Percentiles rank a stretch among this genome's conserved stretches.
Evolutionary conservation across 306 rosid species (phyloP).

Genomic region (Datisca glomerata): DNA sequence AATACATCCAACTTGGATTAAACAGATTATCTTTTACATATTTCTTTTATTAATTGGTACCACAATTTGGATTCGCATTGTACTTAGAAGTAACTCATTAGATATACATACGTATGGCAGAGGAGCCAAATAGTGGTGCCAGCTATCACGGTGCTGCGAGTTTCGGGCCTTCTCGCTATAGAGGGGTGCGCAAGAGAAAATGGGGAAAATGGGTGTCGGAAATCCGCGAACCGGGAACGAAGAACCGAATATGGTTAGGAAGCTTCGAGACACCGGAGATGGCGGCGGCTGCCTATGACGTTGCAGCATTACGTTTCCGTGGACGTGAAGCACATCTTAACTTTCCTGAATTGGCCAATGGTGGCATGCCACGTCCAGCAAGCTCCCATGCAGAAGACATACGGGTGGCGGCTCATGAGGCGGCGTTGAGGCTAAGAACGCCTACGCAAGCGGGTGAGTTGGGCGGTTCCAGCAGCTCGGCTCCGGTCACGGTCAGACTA

Average conservation of each 20-base stretch:
- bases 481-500: conserved; percentile 41
- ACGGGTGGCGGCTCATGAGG: conserved; percentile 62
- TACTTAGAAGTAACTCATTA: no score
- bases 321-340: conserved; percentile 46
- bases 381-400: conserved; percentile 45
- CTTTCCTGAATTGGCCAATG: conserved; percentile 50
- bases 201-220: conserved; percentile 99
- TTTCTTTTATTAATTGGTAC: no score
- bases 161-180: no score
- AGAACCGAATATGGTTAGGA: conserved; percentile 79
- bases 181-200: conserved; percentile 75
- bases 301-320: conserved; percentile 57
- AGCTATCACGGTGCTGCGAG: no score
- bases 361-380: conserved; percentile 36
- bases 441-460: not conserved
- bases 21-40: no score
- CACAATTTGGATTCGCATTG: no score
- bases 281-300: conserved; percentile 93
- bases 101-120: no score
- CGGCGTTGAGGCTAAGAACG: conserved; percentile 34
- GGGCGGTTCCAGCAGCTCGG: not conserved
- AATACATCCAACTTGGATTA: no score
- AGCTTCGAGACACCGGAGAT: conserved; percentile 61
- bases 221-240: conserved; percentile 77
- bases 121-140: no score